A percentile compares a stretch with the other conserved stretches of the same genome.
Conservation (phyloP, 2,329 filamentous ascomycete genomes). For the Lachnum nothofagi region DNA sequence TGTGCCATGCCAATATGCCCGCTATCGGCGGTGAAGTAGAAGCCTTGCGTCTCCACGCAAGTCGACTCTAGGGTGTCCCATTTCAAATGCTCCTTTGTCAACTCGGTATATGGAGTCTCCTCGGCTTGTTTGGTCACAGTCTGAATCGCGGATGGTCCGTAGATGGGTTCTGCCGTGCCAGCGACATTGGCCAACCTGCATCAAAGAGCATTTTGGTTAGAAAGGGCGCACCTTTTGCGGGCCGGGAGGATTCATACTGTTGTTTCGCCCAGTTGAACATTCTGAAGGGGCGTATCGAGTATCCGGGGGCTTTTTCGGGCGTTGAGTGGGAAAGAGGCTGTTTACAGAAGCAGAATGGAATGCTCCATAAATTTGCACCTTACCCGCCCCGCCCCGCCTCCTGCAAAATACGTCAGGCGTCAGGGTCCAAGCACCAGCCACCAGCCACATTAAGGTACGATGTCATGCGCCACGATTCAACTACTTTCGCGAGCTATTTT, state of each 20-base stretch:
- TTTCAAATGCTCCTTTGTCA: conserved; percentile 71
- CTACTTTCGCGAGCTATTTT: too few species aligned
- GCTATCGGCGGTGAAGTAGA: conserved; percentile 78
- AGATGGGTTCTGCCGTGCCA: conserved; percentile 93
- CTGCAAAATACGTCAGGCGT: neutral
- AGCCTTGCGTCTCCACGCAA: conserved; percentile 88
- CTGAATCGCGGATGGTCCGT: conserved; percentile 81
- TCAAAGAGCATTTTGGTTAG: conserved; percentile 11
- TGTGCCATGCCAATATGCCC: conserved; percentile 76
- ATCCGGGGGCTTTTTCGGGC: conserved; percentile 1
- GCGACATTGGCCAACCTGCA: conserved; percentile 70
- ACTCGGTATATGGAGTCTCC: conserved; percentile 72
- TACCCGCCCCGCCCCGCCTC: conserved; percentile 1
- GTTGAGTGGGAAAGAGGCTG: neutral
- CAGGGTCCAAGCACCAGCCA: neutral
- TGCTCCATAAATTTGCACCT: too few species aligned
- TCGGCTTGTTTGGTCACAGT: conserved; percentile 78
- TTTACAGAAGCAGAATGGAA: conserved; percentile 5
- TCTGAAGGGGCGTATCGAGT: conserved; percentile 32
- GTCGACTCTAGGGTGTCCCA: conserved; percentile 81
- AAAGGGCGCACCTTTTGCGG: neutral
- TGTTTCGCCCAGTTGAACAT: conserved; percentile 97
- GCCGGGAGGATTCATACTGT: conserved; percentile 54
- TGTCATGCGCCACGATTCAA: too few species aligned
- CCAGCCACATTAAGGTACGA: too few species aligned